Evolutionary conservation across 1,284 basidiomycete species (phyloP).

Genomic region (Ustilago shanxiensis): DNA sequence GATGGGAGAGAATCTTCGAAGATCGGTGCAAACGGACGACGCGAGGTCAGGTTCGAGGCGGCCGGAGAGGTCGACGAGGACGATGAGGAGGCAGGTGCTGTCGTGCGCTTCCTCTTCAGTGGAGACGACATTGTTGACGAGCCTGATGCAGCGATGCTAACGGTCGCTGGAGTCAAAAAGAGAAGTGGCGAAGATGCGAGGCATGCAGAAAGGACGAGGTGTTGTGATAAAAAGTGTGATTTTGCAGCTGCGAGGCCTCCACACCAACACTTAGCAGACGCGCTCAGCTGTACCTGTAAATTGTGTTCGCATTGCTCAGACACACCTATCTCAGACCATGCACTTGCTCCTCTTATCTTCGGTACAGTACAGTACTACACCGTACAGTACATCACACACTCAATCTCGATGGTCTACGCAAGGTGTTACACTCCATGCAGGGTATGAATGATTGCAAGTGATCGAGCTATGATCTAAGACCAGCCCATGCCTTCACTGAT

Average conservation of each 20-base stretch:
- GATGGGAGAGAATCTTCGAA: not conserved
- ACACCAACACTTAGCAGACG: conserved; percentile 31
- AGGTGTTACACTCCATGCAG: too few species aligned
- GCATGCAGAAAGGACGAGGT: not conserved
- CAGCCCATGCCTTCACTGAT: conserved; percentile 63
- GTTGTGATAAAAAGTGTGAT: not conserved
- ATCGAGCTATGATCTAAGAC: conserved; percentile 7
- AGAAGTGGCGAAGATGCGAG: not conserved
- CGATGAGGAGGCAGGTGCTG: not conserved
- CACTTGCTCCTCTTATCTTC: too few species aligned
- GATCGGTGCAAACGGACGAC: not conserved
- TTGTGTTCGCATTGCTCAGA: conserved; percentile 1
- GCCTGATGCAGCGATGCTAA: too few species aligned
- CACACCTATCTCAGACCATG: too few species aligned
- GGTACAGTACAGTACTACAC: too few species aligned
- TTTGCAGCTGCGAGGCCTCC: conserved; percentile 12
- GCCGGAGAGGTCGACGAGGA: not conserved
- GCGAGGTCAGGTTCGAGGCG: not conserved
- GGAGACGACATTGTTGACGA: conserved; percentile 3
- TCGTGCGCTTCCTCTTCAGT: conserved; percentile 26
- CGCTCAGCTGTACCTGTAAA: conserved; percentile 5
- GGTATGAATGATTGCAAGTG: too few species aligned
- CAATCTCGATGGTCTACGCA: too few species aligned
- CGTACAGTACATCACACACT: not conserved
- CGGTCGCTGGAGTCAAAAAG: not conserved